Evolutionary conservation across 2,329 filamentous ascomycete genomes (phyloP), one percentile per base, ranked within the genome.

Genomic region (Fusarium penzigii): DNA sequence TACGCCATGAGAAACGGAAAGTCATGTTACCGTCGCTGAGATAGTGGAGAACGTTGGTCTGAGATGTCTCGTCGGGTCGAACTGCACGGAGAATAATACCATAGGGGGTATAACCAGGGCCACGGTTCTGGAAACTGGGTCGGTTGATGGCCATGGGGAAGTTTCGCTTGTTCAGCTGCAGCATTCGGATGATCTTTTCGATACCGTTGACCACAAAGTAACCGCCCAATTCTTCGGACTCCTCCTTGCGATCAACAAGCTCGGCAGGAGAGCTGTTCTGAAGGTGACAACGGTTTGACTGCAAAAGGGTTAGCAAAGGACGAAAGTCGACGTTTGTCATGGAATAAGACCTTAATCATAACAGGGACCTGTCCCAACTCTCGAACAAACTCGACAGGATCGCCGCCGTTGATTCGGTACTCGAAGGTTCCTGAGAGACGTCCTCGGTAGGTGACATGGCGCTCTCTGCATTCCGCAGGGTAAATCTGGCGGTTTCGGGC

Each of bases 201-300:
- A 92, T 96, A 59, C 94, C 94, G 70, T 99, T 99, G 66, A 99
- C 89, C 65, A 99, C 86, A 68, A 97, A 99, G 72, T 97, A 99
- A 42, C 94, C 94, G 38, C 94, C 94, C 32, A 97, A 75, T 72
- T 99, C 94, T 72, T 99, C 94, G 0, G 92, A 89, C 72, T 99
- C 94, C 74, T 99, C 94, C 70, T 97, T 96, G 55, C 85, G 85
- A 58, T 88, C 81, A 29, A 97, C 91, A 14, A 99, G 81, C 65
- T 89, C 81, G 11, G 87, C 87, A 0, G 94, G 94, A 6, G 90
- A 87, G 65, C 92, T 87, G 56, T 88, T 88, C 70, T 96, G 87
- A 25, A 99, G 82, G 69, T 99, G 92, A 69, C 94, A 99, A 70
- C 86, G 82, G 70, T 92, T 96, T 53, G 92, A 94, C 86, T 92